These are phyloP conservation scores for Lotus japonicus DNA, from an alignment of 306 rosid genomes.

Conservation along the genomic window DNA sequence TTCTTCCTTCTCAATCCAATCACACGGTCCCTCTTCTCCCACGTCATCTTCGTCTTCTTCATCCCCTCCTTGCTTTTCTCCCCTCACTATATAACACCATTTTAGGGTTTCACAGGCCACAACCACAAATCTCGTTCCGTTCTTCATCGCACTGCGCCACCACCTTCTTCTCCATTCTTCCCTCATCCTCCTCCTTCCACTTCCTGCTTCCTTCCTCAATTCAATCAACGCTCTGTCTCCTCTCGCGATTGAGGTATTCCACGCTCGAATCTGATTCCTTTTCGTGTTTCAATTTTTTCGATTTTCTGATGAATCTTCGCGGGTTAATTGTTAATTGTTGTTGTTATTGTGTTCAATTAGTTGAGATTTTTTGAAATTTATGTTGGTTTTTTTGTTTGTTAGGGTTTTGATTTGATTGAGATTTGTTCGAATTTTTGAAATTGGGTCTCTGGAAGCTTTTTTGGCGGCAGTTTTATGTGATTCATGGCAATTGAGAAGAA, in stretches of 20 bases:
- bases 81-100: constrained; percentile 29
- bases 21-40: constrained; percentile 50
- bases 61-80: constrained; percentile 18
- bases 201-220: constrained; percentile 11
- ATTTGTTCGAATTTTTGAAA: constrained; percentile 27
- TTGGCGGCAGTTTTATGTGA: constrained; percentile 38
- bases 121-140: neutral
- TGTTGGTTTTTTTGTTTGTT: constrained; percentile 10
- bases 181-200: neutral
- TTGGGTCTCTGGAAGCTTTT: constrained; percentile 12
- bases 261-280: neutral
- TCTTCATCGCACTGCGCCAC: constrained; percentile 13
- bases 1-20: constrained; percentile 11
- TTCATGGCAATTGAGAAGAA: constrained; percentile 98
- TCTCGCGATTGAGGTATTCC: constrained; percentile 44
- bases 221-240: constrained; percentile 12
- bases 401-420: constrained; percentile 44
- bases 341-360: neutral
- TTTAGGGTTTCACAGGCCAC: constrained; percentile 52
- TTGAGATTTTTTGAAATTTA: constrained; percentile 15
- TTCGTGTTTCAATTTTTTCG: neutral
- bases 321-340: constrained; percentile 5
- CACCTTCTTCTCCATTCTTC: neutral
- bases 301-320: neutral
- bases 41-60: constrained; percentile 51